Evolutionary conservation across 148 eudicot genomes (phyloP).

Genomic region (Vaccinium corymbosum): DNA sequence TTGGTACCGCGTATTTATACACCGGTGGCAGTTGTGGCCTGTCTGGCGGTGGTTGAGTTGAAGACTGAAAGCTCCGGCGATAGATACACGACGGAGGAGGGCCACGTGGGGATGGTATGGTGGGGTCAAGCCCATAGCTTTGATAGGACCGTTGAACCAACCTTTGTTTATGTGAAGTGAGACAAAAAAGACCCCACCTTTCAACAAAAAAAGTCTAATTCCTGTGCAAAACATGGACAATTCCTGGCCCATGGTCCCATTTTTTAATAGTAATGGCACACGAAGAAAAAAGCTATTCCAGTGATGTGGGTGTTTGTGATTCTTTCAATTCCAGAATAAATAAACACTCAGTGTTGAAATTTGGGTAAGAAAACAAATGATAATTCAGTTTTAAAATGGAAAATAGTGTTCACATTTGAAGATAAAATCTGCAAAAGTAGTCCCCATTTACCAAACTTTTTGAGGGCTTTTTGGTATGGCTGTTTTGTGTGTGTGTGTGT

Average conservation of each 20-base stretch:
- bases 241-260: neutral
- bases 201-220: neutral
- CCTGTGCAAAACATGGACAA: neutral
- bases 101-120: neutral
- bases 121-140: neutral
- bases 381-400: neutral
- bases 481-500: too few species aligned
- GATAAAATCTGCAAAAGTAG: too few species aligned
- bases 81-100: neutral
- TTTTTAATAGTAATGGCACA: neutral
- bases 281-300: neutral
- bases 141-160: conserved; percentile 2
- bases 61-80: conserved; percentile 11
- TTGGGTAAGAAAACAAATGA: neutral
- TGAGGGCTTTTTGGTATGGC: too few species aligned
- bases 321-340: neutral
- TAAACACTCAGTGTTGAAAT: neutral
- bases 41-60: neutral
- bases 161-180: neutral
- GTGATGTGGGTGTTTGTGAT: neutral
- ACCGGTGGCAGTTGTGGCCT: neutral
- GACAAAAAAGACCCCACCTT: neutral
- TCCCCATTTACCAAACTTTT: too few species aligned
- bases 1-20: neutral
- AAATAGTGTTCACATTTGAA: too few species aligned